phyloP scores from a whole-genome alignment of 371 early-diverging fungal genomes.

The Mortierella sp. region DNA sequence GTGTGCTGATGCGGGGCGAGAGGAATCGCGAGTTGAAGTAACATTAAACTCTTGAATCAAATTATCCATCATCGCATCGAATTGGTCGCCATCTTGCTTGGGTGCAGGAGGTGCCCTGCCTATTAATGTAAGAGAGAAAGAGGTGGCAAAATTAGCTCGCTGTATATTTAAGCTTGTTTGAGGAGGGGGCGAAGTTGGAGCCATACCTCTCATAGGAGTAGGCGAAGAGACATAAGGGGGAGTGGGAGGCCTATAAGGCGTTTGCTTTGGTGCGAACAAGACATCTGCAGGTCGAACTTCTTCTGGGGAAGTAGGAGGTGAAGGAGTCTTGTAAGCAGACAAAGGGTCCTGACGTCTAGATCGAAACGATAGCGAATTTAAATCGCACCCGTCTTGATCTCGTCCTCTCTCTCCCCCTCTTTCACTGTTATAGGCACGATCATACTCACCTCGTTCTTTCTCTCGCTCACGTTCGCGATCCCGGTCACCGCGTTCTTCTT shows the following conservation, averaged over 20 bases:
- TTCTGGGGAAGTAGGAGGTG: constrained; percentile 48
- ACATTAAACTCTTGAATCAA: constrained; percentile 68
- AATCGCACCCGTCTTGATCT: constrained; percentile 20
- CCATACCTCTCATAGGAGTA: constrained; percentile 33
- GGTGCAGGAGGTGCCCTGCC: constrained; percentile 23
- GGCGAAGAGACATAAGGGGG: constrained; percentile 47
- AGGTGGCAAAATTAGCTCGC: background rate
- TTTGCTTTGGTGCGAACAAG: constrained; percentile 13
- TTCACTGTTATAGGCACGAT: background rate
- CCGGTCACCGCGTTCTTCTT: constrained; percentile 22
- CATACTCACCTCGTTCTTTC: constrained; percentile 25
- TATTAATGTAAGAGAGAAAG: background rate
- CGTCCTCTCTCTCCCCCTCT: constrained; percentile 6
- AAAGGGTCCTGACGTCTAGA: constrained; percentile 22
- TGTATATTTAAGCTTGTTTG: background rate
- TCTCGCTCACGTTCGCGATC: constrained; percentile 10
- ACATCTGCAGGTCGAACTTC: constrained; percentile 29
- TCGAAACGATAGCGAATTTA: constrained; percentile 7
- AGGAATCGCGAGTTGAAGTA: constrained; percentile 42
- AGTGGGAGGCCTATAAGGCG: constrained; percentile 46
- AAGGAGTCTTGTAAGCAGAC: constrained; percentile 47
- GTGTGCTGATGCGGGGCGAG: constrained; percentile 42
- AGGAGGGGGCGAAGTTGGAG: background rate
- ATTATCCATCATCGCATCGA: constrained; percentile 71
- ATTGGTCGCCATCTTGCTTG: constrained; percentile 53